phyloP scores from a whole-genome alignment of 257 asterid species.

The Solanum corneliomulleri region DNA sequence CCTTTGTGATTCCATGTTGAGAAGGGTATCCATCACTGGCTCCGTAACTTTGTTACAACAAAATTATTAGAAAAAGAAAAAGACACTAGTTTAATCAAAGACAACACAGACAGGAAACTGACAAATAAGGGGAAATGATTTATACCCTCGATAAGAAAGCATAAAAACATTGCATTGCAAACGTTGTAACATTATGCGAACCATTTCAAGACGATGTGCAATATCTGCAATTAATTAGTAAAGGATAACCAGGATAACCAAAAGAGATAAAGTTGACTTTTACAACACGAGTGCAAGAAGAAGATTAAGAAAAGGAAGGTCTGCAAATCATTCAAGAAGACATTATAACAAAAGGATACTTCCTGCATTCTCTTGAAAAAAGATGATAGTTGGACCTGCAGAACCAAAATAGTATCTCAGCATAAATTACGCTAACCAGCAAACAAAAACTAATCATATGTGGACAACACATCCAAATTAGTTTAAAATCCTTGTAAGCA shows the following conservation, averaged over 20 bases:
- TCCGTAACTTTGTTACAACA: conserved; percentile 55
- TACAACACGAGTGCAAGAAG: neutral
- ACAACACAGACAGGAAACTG: neutral
- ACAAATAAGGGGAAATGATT: neutral
- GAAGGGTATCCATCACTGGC: conserved; percentile 98
- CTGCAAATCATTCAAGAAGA: neutral
- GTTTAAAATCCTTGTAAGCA: neutral
- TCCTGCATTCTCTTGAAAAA: conserved; percentile 99
- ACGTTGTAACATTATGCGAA: conserved; percentile 65
- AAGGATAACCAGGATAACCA: conserved; percentile 49
- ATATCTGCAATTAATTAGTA: conserved; percentile 55
- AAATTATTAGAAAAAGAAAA: conserved; percentile 7
- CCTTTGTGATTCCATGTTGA: conserved; percentile 76
- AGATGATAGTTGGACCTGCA: conserved; percentile 94
- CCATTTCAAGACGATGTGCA: conserved; percentile 99
- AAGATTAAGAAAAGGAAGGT: neutral
- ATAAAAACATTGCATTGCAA: conserved; percentile 95
- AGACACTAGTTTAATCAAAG: neutral
- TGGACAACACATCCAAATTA: neutral
- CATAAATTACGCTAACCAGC: neutral
- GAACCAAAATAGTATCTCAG: conserved; percentile 1
- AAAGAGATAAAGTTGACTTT: neutral
- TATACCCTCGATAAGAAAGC: conserved; percentile 98
- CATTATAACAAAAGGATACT: conserved; percentile 56
- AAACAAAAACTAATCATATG: neutral